Evolutionary conservation across 2,329 filamentous ascomycete species (phyloP), one percentile per base, ranked within the genome.

Genomic region (Aspergillus sp.): DNA sequence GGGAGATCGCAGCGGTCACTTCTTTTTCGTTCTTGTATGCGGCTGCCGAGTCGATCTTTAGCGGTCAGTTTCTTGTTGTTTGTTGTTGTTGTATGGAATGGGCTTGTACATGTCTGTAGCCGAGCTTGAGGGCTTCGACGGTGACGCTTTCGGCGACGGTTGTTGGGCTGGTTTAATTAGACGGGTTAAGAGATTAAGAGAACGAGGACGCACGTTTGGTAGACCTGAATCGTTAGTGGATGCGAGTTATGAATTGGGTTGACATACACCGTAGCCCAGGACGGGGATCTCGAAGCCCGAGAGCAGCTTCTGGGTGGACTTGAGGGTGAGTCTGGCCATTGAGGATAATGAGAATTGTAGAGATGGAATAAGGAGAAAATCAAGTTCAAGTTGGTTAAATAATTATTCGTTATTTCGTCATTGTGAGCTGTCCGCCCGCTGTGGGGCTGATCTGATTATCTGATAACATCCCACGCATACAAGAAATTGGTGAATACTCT

Each of bases 21-120:
- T 83, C 79, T 9, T 73, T 74, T 72, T 87, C 85, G 61, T 88
- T 88, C 39, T 74, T 74, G 69, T 87, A 88, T 22, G 71, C 77
- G 11, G 80, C 79, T 3, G 85, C 84, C 1, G 81, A 83, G 69
- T 88, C 85, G 60, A 87, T 74, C 80, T 82, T 19, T n/a, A 15
- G 3, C 9, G 1, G 46, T 48, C 27, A 20, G 27, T 13, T 1
- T 4, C 12, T 9, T 15, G 34, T 15, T 15, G 6, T 37, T 15
- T 37, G 2, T 2, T 11, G 8, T 8, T 1, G 8, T 13, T 34
- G n/a, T 9, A 5, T 6, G n/a, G 1, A 22, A 12, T n/a, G 11
- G 30, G 9, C 6, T n/a, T 7, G 55, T 70, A 83, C 80, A 74
- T 87, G 84, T 59, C 81, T 77, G 65, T 86, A 86, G 48, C 84